Evolutionary conservation across 108 stramenopile genomes (phyloP), one percentile per base, ranked within the genome.

Genomic region (Skeletonema grethae): DNA sequence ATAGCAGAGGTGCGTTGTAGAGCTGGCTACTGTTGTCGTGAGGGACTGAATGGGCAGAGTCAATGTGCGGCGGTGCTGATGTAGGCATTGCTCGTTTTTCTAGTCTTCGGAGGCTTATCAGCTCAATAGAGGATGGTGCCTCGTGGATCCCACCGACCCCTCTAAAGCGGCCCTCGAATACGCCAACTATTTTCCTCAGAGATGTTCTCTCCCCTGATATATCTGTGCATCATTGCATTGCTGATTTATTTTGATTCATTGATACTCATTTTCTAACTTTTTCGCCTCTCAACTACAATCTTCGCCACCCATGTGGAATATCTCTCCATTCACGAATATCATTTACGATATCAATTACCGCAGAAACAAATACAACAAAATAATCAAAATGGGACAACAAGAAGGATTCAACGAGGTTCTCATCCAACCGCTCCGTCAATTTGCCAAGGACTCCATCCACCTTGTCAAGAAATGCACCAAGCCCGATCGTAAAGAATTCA

Each of bases 391-490:
- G 78, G 66, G 71, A 66, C 79, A 89, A 72, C 85, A 94, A 78
- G 91, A 92, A 90, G 94, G 94, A 80, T 92, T 95, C 77, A 87
- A 95, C 62, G 94, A 95, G 62, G 80, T 90, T 34, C 76, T 98
- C 69, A 94, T 99, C 60, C 91, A 97, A 65, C 99, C 99, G 16
- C 86, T 99, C 41, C 80, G 82, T 61, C 91, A 99, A 82, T 99
- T 99, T 68, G 86, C 85, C 76, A 99, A 98, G 88, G 98, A 99
- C 76, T 96, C 96, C 24, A 78, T 96, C 56, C 96, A 99, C 80
- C 84, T 99, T 68, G 97, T 99, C 60, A 95, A 97, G 81, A 98
- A 98, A 83, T 99, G 99, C 83, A 99, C 98, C 69, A 99, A 99
- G 83, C 99, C 99, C 35, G 97, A 99, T 76, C 84, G 94, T 32